Percentiles rank a stretch among this genome's conserved stretches.
Conservation (phyloP, 192 early-diverging fungal species). For the Backusella westeae region DNA sequence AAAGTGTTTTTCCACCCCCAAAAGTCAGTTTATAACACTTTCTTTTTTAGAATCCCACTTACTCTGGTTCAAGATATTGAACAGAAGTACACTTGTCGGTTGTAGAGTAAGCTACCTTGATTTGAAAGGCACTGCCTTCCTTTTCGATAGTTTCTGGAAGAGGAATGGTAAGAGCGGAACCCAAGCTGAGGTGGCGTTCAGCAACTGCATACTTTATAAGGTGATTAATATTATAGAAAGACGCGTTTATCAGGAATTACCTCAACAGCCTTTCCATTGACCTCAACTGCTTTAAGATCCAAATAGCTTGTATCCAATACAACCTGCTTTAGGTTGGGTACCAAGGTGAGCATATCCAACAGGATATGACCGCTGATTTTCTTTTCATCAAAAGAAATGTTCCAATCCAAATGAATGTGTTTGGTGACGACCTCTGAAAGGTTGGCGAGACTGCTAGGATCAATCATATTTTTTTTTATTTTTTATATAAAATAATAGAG, state of each 20-base stretch:
- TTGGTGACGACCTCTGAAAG: conserved; percentile 65
- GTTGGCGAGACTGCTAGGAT: conserved; percentile 87
- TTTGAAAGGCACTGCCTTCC: conserved; percentile 41
- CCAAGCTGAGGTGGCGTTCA: conserved; percentile 65
- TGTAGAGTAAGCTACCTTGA: conserved; percentile 78
- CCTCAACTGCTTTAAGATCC: conserved; percentile 43
- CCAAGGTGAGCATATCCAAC: conserved; percentile 56
- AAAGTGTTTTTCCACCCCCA: not conserved
- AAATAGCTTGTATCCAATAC: conserved; percentile 74
- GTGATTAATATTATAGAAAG: conserved; percentile 3
- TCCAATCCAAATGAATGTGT: conserved; percentile 74
- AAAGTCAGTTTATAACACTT: not conserved
- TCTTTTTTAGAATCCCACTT: not conserved
- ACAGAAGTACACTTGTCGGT: conserved; percentile 80
- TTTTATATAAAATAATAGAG: not conserved
- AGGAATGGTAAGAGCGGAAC: conserved; percentile 70
- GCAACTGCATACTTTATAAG: conserved; percentile 48
- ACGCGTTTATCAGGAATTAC: not conserved
- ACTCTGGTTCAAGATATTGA: conserved; percentile 73
- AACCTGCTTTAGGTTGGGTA: conserved; percentile 52
- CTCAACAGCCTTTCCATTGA: conserved; percentile 9
- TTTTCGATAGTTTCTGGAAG: conserved; percentile 46
- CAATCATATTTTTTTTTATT: conserved; percentile 24
- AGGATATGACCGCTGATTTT: conserved; percentile 64
- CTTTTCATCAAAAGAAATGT: conserved; percentile 74